Evolutionary conservation across 805 yeast genomes (phyloP), one percentile per base, ranked within the genome.

Genomic region (Metschnikowia arizonensis): DNA sequence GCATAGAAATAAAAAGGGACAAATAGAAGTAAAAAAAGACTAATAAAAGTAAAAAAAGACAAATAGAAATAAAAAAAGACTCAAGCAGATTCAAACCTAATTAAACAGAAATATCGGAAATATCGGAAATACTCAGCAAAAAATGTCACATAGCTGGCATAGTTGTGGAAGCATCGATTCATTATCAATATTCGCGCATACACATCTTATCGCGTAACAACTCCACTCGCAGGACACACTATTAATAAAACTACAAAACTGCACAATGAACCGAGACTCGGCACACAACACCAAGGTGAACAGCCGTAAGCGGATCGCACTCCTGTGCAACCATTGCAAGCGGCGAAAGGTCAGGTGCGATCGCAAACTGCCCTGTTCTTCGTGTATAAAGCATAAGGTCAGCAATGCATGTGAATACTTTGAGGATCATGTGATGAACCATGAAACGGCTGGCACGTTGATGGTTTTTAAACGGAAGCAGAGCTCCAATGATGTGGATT

Each of bases 301-400:
- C n/a, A 33, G 36, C 14, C 48, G 48, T 6, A 29, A 42, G 26
- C 46, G 51, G 8, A 45, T 57, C n/a, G 56, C 69, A 21, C 59
- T 64, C 21, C 68, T 64, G 48, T 68, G 73, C 46, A 55, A 49
- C 40, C 61, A 58, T 32, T 68, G 74, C 55, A 63, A 65, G 45
- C 55, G 52, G 41, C 47, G 72, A 26, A 68, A 68, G 48, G 68
- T 68, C 34, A 66, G 63, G 42, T 68, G 74, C 52, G 72, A 68
- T 50, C 55, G 69, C 26, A 60, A 59, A 11, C 48, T 51, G 31
- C 74, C 74, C 1, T 68, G 74, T 46, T 50, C 58, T 18, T 54
- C 66, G 6, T 68, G 74, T 47, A 42, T 58, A 5, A 57, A 53
- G 31, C 60, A 61, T 42, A 60, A 60, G 30, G 56, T 55, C 14